phyloP scores from a whole-genome alignment of 371 early-diverging fungal species.

The Mucor velutinosus region DNA sequence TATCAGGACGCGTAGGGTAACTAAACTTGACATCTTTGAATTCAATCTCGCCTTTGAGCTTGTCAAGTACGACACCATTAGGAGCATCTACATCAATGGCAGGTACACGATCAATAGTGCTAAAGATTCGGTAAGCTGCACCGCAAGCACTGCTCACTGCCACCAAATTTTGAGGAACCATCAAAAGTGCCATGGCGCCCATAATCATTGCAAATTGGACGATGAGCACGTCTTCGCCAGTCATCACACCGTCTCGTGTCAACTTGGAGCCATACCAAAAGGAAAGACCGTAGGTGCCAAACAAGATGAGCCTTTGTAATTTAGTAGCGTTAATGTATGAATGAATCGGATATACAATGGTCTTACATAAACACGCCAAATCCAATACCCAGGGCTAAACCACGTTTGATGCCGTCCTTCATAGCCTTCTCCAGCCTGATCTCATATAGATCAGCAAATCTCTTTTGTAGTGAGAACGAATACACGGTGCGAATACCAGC shows the following conservation, averaged over 20 bases:
- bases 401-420: conserved; percentile 57
- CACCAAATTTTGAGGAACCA: conserved; percentile 56
- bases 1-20: conserved; percentile 78
- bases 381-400: conserved; percentile 52
- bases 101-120: conserved; percentile 76
- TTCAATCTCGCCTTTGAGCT: conserved; percentile 68
- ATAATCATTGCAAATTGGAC: conserved; percentile 78
- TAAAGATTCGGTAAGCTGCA: conserved; percentile 71
- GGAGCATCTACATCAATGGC: conserved; percentile 61
- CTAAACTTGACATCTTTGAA: conserved; percentile 70
- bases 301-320: conserved; percentile 48
- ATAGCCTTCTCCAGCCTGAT: conserved; percentile 58
- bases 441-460: conserved; percentile 67
- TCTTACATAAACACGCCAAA: conserved; percentile 58
- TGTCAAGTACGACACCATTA: conserved; percentile 54
- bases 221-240: conserved; percentile 55
- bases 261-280: conserved; percentile 81
- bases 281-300: conserved; percentile 71
- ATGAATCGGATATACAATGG: background rate
- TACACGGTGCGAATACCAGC: conserved; percentile 86
- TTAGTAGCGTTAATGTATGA: background rate
- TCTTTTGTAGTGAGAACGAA: conserved; percentile 79
- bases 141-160: conserved; percentile 64
- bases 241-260: conserved; percentile 48
- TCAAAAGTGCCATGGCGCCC: conserved; percentile 51